Percentiles rank a stretch among this genome's conserved stretches.
These are phyloP conservation scores for Darksidea phi DNA, from an alignment of 495 filamentous ascomycete species.

Conservation along the genomic window DNA sequence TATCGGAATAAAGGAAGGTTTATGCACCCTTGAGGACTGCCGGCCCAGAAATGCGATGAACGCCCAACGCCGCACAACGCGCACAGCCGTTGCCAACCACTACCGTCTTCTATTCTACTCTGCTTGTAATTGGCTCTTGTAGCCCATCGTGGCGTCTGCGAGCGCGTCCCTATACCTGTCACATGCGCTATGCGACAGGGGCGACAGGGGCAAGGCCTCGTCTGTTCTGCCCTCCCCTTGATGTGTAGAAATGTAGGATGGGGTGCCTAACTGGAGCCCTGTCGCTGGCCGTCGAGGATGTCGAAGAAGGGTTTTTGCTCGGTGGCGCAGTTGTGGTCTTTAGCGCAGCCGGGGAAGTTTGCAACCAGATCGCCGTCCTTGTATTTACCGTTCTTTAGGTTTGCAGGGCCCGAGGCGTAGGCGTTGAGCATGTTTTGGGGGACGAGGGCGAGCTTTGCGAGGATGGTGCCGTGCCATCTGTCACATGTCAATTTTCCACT, in stretches of 20 bases:
- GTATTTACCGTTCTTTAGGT: constrained; percentile 56
- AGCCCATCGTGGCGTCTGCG: no score
- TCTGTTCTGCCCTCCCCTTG: background rate
- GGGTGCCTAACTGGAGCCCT: background rate
- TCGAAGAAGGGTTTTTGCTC: constrained; percentile 55
- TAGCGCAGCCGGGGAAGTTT: constrained; percentile 68
- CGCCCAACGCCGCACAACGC: no score
- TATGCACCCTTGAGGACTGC: no score
- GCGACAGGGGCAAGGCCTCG: no score
- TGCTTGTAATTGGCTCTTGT: no score
- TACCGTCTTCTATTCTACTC: no score
- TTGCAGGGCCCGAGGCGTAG: constrained; percentile 58
- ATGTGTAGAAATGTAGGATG: background rate
- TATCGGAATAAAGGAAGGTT: no score
- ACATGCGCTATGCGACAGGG: background rate
- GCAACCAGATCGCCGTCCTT: constrained; percentile 86
- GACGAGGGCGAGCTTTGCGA: constrained; percentile 80
- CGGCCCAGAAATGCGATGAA: no score
- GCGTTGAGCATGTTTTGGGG: constrained; percentile 80
- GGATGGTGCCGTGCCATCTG: constrained; percentile 98
- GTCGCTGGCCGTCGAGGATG: constrained; percentile 13
- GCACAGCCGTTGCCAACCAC: no score
- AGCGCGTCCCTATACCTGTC: background rate
- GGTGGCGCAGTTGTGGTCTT: constrained; percentile 62
- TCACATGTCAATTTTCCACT: constrained; percentile 59